Evolutionary conservation across 345 rosid genomes (phyloP), one percentile per base, ranked within the genome.

Genomic region (Acer yangbiense): DNA sequence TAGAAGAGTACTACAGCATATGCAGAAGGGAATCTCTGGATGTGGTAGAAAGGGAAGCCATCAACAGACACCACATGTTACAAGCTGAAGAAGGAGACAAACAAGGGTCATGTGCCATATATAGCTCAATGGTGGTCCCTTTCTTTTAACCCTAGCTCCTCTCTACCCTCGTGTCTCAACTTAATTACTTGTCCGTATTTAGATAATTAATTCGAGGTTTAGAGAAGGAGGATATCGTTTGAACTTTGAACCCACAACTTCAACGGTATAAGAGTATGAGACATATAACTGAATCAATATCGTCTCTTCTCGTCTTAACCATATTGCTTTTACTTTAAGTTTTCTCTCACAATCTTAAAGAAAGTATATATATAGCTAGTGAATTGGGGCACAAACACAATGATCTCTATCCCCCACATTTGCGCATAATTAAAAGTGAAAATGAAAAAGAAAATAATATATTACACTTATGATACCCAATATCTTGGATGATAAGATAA

Each of bases 91-190:
- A 55, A 69, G 17, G 50, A 54, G 82, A 84, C 86, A 81, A 84
- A 32, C 13, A 7, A 72, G 18, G 75, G 63, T 76, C 87, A 84
- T 66, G 77, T 84, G 81, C 77, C 71, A 18, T n/a, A n/a, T n/a
- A n/a, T 63, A 9, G 25, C 20, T 29, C 18, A 1, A 35, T 57
- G 29, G 69, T 79, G 80, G 82, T 69, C 77, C 86, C 73, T 44
- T 39, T 2, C 13, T 29, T 21, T 20, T 11, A 23, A 73, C 58
- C 68, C 46, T 35, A 35, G 39, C 41, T 50, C 6, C 55, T 13
- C 55, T 13, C 18, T 16, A 21, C 21, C 9, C 10, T 7, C 18
- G 48, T 16, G 46, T 18, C 25, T 54, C 74, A 8, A 13, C 18
- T 12, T n/a, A n/a, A n/a, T n/a, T 12, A 13, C 17, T 1, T 54